These are phyloP conservation scores for Casaregolazyma suthepensis DNA, from an alignment of 1,139 yeast genomes.

Conservation along the genomic window DNA sequence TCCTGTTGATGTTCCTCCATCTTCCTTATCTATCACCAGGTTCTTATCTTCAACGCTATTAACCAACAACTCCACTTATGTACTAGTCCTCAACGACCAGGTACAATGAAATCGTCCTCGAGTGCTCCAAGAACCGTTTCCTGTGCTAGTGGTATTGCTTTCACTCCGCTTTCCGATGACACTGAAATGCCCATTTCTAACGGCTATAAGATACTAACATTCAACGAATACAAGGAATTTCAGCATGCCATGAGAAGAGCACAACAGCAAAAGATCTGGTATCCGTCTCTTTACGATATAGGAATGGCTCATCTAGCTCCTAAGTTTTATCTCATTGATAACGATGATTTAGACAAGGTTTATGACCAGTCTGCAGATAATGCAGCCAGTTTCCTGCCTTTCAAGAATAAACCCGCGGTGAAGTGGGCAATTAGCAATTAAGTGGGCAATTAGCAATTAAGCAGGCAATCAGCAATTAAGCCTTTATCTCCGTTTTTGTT, in stretches of 20 bases:
- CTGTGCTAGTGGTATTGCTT: slow-evolving; percentile 10
- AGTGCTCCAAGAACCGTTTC: slow-evolving; percentile 5
- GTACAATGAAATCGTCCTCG: not conserved
- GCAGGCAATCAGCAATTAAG: too few species aligned
- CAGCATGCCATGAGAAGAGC: slow-evolving; percentile 5
- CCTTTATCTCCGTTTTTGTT: too few species aligned
- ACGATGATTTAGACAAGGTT: slow-evolving; percentile 10
- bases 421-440: not conserved
- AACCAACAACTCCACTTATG: not conserved
- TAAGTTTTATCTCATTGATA: slow-evolving; percentile 6
- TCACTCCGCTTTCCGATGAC: slow-evolving; percentile 6
- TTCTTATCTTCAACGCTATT: not conserved
- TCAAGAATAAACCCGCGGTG: not conserved
- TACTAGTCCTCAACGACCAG: not conserved
- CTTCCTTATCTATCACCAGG: not conserved
- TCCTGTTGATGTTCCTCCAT: not conserved
- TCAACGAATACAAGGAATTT: slow-evolving; percentile 6
- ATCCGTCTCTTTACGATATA: slow-evolving; percentile 4
- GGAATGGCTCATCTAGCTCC: slow-evolving; percentile 4
- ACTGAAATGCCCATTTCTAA: slow-evolving; percentile 2
- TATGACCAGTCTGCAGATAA: not conserved
- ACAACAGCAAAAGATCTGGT: not conserved
- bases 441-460: not conserved
- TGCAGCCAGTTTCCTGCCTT: not conserved
- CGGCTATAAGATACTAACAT: slow-evolving; percentile 6